Conservation (phyloP, 192 early-diverging fungal genomes). For the Coemansia sp. region DNA sequence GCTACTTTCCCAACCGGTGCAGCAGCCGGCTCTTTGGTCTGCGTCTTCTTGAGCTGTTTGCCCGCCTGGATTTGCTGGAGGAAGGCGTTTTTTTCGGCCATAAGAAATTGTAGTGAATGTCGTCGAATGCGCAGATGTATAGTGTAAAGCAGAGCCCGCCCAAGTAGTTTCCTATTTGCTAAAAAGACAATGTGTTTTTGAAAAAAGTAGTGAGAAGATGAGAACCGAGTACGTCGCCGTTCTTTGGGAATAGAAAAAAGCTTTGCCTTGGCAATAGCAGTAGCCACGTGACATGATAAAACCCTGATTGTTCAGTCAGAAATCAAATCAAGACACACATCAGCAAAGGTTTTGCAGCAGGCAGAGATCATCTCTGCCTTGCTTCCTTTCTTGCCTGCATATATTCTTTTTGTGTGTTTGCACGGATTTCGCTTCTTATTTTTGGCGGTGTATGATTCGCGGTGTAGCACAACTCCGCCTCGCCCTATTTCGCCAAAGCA, state of each 20-base stretch:
- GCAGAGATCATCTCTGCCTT: background rate
- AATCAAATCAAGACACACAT: background rate
- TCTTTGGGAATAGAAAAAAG: too few relatives aligned
- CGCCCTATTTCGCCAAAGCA: background rate
- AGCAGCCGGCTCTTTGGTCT: slow-evolving; percentile 71
- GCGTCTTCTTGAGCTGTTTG: slow-evolving; percentile 61
- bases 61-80: slow-evolving; percentile 74
- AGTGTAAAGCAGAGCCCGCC: background rate
- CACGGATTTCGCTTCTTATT: background rate
- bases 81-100: slow-evolving; percentile 58
- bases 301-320: background rate
- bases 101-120: slow-evolving; percentile 8
- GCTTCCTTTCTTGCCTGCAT: background rate
- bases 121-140: background rate
- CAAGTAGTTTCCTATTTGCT: background rate
- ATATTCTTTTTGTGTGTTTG: background rate
- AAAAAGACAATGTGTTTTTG: background rate
- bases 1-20: slow-evolving; percentile 34
- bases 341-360: background rate
- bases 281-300: background rate
- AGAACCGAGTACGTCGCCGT: too few relatives aligned
- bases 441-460: background rate
- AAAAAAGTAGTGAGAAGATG: too few relatives aligned
- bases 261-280: background rate
- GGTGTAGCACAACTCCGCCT: background rate